Conservation (phyloP, 148 eudicot genomes). For the Nepenthes gracilis region DNA sequence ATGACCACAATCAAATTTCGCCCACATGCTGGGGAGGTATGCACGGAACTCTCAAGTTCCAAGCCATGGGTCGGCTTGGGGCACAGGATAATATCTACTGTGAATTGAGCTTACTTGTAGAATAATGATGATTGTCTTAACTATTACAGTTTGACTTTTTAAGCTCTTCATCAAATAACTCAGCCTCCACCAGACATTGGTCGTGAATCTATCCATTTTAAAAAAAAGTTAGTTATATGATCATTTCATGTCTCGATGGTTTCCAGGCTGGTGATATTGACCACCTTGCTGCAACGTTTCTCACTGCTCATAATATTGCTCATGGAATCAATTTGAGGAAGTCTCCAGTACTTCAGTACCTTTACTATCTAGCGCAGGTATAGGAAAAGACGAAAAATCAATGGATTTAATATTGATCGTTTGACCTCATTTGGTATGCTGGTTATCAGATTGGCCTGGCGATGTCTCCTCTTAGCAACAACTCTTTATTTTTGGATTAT, state of each 20-base stretch:
- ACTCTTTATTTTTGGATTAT: slow-evolving; percentile 90
- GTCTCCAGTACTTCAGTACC: slow-evolving; percentile 96
- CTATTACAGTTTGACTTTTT: no score
- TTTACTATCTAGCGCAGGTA: slow-evolving; percentile 95
- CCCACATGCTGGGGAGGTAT: slow-evolving; percentile 98
- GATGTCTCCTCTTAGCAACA: slow-evolving; percentile 99
- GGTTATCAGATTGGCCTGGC: slow-evolving; percentile 85
- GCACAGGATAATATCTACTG: background rate
- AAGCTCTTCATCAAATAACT: no score
- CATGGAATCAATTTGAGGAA: slow-evolving; percentile 97
- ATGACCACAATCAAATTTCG: slow-evolving; percentile 94
- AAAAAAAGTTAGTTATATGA: background rate
- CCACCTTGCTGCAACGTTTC: slow-evolving; percentile 96
- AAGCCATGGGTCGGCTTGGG: background rate
- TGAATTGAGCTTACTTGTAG: no score
- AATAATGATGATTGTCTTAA: no score
- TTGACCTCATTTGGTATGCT: slow-evolving; percentile 4
- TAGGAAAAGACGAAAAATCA: slow-evolving; percentile 2
- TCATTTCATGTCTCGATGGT: background rate
- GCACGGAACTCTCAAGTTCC: background rate
- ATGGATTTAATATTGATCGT: background rate
- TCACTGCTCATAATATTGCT: slow-evolving; percentile 79
- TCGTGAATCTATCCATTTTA: no score
- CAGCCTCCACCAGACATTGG: no score
- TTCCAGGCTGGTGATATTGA: slow-evolving; percentile 96